Conservation (phyloP, 1,284 basidiomycete species). For the Fomes fomentarius region DNA sequence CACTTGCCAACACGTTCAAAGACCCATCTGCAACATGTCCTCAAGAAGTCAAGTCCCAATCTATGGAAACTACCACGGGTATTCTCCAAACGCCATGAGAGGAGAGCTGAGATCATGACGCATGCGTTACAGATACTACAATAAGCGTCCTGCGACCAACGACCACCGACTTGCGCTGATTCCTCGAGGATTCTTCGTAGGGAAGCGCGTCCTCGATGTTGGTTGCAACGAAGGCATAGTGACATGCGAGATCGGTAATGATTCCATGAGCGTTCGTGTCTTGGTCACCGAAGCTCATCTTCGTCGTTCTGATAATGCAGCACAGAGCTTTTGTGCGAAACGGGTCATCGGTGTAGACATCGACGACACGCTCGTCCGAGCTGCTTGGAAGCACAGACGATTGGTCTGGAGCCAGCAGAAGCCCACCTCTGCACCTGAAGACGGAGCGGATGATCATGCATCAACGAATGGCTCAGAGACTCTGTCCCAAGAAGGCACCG, state of each 20-base stretch:
- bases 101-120: background rate
- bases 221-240: slow-evolving; percentile 87
- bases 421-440: slow-evolving; percentile 37
- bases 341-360: slow-evolving; percentile 81
- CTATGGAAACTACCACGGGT: slow-evolving; percentile 73
- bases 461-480: too few species aligned
- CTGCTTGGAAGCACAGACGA: slow-evolving; percentile 71
- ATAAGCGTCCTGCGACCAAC: slow-evolving; percentile 58
- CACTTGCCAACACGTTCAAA: too few species aligned
- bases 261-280: too few species aligned
- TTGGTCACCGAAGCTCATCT: too few species aligned
- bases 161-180: slow-evolving; percentile 68
- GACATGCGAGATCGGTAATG: slow-evolving; percentile 80
- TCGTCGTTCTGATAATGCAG: slow-evolving; percentile 38
- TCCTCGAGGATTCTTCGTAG: slow-evolving; percentile 53
- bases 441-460: too few species aligned
- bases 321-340: slow-evolving; percentile 61
- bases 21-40: background rate
- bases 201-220: slow-evolving; percentile 70
- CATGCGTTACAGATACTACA: slow-evolving; percentile 62
- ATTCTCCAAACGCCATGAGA: too few species aligned
- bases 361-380: slow-evolving; percentile 68
- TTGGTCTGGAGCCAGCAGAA: slow-evolving; percentile 70
- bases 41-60: slow-evolving; percentile 34
- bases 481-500: too few species aligned